These are phyloP conservation scores for Talaromyces trachyspermus DNA, from an alignment of 495 filamentous ascomycete species.

Conservation along the genomic window DNA sequence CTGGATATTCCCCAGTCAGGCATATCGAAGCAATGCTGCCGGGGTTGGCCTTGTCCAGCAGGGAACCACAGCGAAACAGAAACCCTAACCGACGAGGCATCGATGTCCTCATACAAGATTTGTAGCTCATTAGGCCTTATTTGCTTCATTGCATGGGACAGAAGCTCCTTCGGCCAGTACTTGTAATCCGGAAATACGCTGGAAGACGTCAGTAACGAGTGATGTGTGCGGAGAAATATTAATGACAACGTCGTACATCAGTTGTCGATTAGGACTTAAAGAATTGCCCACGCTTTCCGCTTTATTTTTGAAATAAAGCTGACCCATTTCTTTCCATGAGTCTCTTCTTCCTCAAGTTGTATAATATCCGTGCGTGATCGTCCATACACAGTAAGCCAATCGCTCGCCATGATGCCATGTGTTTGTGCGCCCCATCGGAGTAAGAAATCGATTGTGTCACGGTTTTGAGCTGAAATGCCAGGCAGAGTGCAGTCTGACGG, in stretches of 20 bases:
- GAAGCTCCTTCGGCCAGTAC: background rate
- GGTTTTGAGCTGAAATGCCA: background rate
- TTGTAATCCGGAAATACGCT: background rate
- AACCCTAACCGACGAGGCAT: background rate
- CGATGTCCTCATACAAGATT: background rate
- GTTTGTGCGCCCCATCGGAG: background rate
- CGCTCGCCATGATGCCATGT: background rate
- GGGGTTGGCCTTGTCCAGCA: background rate
- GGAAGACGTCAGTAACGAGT: background rate
- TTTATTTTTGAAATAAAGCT: background rate
- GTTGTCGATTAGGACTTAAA: background rate
- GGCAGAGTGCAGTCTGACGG: background rate
- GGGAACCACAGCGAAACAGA: constrained; percentile 3
- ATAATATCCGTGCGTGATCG: constrained; percentile 1
- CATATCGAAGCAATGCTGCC: background rate
- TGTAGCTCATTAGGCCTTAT: background rate
- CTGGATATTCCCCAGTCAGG: background rate
- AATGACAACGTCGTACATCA: background rate
- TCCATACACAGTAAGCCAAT: constrained; percentile 1
- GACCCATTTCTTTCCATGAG: background rate
- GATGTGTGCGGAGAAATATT: background rate
- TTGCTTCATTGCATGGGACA: background rate
- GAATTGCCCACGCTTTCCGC: background rate
- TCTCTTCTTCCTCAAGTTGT: constrained; percentile 6
- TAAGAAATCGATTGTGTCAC: background rate